Evolutionary conservation across 495 filamentous ascomycete species (phyloP).

Genomic region (Thermochaetoides thermophila): DNA sequence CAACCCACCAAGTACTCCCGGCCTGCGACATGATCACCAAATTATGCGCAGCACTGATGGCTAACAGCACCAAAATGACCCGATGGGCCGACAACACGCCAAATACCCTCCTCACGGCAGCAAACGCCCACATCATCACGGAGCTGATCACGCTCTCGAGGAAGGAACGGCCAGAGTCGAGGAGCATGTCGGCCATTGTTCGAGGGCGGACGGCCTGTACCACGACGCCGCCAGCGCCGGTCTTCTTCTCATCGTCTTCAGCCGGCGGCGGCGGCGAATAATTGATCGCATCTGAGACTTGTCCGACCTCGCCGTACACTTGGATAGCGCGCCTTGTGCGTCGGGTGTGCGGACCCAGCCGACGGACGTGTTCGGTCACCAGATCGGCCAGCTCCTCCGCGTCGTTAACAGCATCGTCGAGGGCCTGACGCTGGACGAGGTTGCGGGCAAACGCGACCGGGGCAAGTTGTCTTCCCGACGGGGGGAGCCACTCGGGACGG

Average conservation of each 20-base stretch:
- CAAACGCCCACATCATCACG: constrained; percentile 59
- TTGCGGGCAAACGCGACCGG: constrained; percentile 46
- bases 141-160: constrained; percentile 54
- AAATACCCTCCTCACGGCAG: constrained; percentile 45
- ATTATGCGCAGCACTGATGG: constrained; percentile 54
- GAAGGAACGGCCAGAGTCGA: constrained; percentile 53
- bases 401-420: constrained; percentile 65
- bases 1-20: constrained; percentile 66
- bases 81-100: constrained; percentile 59
- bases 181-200: constrained; percentile 50
- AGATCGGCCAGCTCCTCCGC: constrained; percentile 76
- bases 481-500: constrained; percentile 70
- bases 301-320: constrained; percentile 77
- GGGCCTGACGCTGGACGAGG: constrained; percentile 66
- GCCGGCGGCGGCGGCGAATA: constrained; percentile 35
- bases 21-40: constrained; percentile 52
- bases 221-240: constrained; percentile 14
- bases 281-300: constrained; percentile 50
- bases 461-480: no score
- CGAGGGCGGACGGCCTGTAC: constrained; percentile 54
- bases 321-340: constrained; percentile 81
- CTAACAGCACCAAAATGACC: constrained; percentile 53
- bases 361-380: constrained; percentile 72
- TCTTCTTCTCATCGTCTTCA: constrained; percentile 19
- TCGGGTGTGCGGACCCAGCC: constrained; percentile 63